phyloP scores from a whole-genome alignment of 2,329 filamentous ascomycete genomes.

The Lasiodiplodia theobromae region DNA sequence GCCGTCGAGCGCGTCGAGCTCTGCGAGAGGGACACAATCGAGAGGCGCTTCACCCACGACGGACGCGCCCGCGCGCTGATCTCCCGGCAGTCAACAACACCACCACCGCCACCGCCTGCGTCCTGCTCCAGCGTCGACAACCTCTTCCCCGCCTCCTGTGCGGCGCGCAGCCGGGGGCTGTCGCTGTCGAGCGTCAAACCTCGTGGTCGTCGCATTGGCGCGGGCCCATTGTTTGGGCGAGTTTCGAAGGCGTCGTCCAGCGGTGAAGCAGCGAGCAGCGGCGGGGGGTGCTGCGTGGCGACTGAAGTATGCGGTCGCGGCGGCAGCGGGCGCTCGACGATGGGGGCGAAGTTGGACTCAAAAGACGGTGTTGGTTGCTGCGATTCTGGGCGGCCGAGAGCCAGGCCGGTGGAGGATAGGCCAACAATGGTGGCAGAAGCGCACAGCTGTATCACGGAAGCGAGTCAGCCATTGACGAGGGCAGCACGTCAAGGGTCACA shows the following conservation, averaged over 20 bases:
- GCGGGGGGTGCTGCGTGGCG: slow-evolving; percentile 5
- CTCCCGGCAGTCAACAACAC: slow-evolving; percentile 37
- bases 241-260: slow-evolving; percentile 23
- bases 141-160: slow-evolving; percentile 32
- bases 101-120: slow-evolving; percentile 14
- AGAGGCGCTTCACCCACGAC: slow-evolving; percentile 77
- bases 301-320: slow-evolving; percentile 18
- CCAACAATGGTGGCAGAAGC: slow-evolving; percentile 67
- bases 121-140: slow-evolving; percentile 8
- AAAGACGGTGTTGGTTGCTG: slow-evolving; percentile 24
- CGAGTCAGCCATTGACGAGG: slow-evolving; percentile 47
- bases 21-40: slow-evolving; percentile 69
- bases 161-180: slow-evolving; percentile 34
- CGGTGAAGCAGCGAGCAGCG: slow-evolving; percentile 5
- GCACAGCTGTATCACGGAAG: slow-evolving; percentile 61
- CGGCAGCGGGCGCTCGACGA: background rate
- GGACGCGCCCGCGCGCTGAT: slow-evolving; percentile 49
- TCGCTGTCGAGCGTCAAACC: slow-evolving; percentile 43
- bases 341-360: slow-evolving; percentile 11
- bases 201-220: slow-evolving; percentile 33
- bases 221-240: slow-evolving; percentile 22
- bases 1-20: slow-evolving; percentile 70
- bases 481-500: slow-evolving; percentile 15
- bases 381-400: slow-evolving; percentile 60
- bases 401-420: slow-evolving; percentile 65